phyloP scores from a whole-genome alignment of 208 protist genomes.

The Wallacemonas sp. region DNA sequence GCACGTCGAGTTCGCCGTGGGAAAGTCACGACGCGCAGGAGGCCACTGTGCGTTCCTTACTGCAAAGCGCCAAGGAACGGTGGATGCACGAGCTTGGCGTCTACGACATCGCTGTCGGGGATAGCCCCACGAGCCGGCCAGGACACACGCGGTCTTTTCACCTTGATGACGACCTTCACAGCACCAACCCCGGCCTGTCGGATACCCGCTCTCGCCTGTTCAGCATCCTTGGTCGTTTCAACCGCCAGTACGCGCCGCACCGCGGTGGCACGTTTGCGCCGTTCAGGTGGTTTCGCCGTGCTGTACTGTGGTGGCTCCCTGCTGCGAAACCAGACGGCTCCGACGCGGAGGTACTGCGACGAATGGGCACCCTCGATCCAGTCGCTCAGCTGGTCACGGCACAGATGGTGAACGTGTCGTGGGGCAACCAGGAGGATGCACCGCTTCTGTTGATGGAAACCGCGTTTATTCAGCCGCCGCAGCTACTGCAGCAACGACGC shows the following conservation, averaged over 20 bases:
- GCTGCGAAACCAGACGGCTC: no score
- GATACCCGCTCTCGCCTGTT: constrained; percentile 33
- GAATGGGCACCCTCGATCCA: constrained; percentile 43
- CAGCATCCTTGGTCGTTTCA: constrained; percentile 19
- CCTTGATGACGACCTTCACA: constrained; percentile 9
- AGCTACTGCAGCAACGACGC: constrained; percentile 19
- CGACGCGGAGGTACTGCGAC: constrained; percentile 23
- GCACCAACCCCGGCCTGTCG: constrained; percentile 17
- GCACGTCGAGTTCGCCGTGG: no score
- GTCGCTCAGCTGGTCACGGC: constrained; percentile 35
- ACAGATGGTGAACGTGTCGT: constrained; percentile 29
- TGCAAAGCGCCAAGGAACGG: constrained; percentile 11
- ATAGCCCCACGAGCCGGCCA: not conserved
- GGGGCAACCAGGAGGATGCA: constrained; percentile 33
- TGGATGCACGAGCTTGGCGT: constrained; percentile 44
- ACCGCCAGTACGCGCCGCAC: constrained; percentile 35
- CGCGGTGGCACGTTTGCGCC: constrained; percentile 5
- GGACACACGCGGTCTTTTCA: constrained; percentile 8
- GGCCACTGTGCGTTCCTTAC: constrained; percentile 5
- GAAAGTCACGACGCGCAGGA: constrained; percentile 14
- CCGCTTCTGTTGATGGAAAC: constrained; percentile 36
- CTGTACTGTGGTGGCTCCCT: not conserved
- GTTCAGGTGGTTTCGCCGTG: not conserved
- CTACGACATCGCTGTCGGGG: constrained; percentile 21
- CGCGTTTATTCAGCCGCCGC: constrained; percentile 34